A percentile compares a stretch with the other conserved stretches of the same genome.
Conservation (phyloP, 768 basidiomycete species). For the Chlorophyllum brunneum region DNA sequence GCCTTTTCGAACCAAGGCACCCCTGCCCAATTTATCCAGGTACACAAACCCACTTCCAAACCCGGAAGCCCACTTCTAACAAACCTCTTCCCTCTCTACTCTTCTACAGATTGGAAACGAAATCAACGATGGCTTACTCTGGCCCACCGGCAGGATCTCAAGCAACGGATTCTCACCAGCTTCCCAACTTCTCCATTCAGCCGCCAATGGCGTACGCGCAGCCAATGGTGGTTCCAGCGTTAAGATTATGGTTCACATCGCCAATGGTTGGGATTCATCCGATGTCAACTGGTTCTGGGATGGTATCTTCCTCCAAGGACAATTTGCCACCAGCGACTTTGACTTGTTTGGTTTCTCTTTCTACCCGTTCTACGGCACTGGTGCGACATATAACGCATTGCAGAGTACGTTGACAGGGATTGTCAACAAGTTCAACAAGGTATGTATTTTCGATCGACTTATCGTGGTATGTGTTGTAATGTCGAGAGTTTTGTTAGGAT, state of each 20-base stretch:
- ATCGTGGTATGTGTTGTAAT: neutral
- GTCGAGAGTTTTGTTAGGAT: constrained; percentile 24
- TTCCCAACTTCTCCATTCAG: constrained; percentile 60
- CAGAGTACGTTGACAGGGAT: constrained; percentile 47
- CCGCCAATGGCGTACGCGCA: constrained; percentile 48
- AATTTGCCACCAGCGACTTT: constrained; percentile 44
- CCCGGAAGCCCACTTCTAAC: no score
- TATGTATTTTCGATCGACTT: constrained; percentile 14
- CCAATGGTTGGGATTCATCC: constrained; percentile 55
- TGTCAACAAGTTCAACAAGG: constrained; percentile 47
- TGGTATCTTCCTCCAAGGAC: constrained; percentile 48
- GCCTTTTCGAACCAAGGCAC: constrained; percentile 51
- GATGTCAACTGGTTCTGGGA: constrained; percentile 46
- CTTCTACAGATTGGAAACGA: constrained; percentile 53
- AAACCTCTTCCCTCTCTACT: neutral
- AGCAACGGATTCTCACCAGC: constrained; percentile 46
- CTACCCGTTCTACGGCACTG: constrained; percentile 60
- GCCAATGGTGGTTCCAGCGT: constrained; percentile 36
- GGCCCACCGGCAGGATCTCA: constrained; percentile 56
- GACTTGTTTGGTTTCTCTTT: constrained; percentile 63
- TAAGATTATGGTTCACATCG: constrained; percentile 55
- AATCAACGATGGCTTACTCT: constrained; percentile 61
- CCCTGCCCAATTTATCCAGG: constrained; percentile 49
- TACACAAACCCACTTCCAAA: no score
- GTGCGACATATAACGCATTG: constrained; percentile 50